A percentile compares a stretch with the other conserved stretches of the same genome.
phyloP scores from a whole-genome alignment of 23 red algal species.

The Chondrus crispus region DNA sequence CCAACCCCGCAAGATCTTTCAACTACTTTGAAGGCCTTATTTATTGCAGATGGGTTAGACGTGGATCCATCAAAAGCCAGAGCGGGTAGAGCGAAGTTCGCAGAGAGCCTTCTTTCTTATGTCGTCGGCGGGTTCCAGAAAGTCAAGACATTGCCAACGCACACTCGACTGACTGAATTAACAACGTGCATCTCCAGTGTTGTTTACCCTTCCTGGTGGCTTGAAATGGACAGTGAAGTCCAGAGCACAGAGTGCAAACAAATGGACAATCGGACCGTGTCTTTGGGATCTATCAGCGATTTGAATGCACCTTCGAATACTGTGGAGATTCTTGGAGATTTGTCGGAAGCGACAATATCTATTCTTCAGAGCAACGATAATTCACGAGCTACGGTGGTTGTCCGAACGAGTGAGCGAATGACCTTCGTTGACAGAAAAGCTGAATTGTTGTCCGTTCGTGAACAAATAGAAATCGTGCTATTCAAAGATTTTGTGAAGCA shows the following conservation, averaged over 20 bases:
- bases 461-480: constrained; percentile 46
- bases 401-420: constrained; percentile 28
- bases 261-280: neutral
- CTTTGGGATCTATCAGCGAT: neutral
- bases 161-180: constrained; percentile 47
- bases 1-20: constrained; percentile 43
- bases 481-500: constrained; percentile 37
- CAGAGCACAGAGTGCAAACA: too few relatives aligned
- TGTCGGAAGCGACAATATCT: constrained; percentile 39
- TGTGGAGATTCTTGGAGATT: constrained; percentile 48
- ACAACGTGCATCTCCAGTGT: constrained; percentile 56
- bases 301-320: constrained; percentile 14
- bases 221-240: constrained; percentile 28
- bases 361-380: constrained; percentile 20
- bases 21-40: constrained; percentile 9
- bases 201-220: constrained; percentile 66
- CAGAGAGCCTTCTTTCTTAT: constrained; percentile 35
- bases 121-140: constrained; percentile 44
- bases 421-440: constrained; percentile 53
- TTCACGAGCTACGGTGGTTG: constrained; percentile 43
- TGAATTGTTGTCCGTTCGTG: constrained; percentile 11
- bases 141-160: neutral
- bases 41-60: constrained; percentile 51
- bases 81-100: constrained; percentile 38
- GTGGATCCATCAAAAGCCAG: constrained; percentile 30